Evolutionary conservation across 2,329 filamentous ascomycete genomes (phyloP), one percentile per base, ranked within the genome.

Genomic region (Ophiocordyceps polyrhachis-furcata): DNA sequence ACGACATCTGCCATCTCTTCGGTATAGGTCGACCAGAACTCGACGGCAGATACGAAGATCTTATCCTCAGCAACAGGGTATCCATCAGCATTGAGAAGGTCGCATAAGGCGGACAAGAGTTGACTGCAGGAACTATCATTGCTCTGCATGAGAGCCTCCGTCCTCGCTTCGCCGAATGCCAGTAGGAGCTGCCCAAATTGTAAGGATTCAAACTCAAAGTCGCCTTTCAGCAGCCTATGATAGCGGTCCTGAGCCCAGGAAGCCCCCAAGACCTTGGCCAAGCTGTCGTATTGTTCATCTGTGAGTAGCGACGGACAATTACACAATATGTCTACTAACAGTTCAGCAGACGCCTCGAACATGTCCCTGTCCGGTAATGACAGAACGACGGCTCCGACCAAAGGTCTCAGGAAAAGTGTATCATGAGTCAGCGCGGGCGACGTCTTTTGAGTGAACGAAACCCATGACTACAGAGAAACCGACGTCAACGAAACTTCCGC

Each of bases 11-110:
- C 73, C 65, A 78, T 68, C 13, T 74, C 73, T 59, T 87, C 83
- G 6, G 83, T 74, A 56, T 80, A 86, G 1, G 75, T 79, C 17
- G 75, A 80, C 84, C 85, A 91, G 56, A 91, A 89, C 53, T 91
- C 83, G 14, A 89, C 69, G 1, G 79, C 75, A 1, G 77, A 74
- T 1, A 83, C 73, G 45, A 85, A 87, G 12, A 87, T 75, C 49
- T 76, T 78, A 53, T 91, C 82, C 45, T 89, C 83, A 4, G 73
- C 73, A 1, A 79, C 77, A 1, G 81, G 74, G 52, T 76, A 72
- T 2, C 83, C 83, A 13, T 76, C 67, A 13, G 77, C 73, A 19
- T 70, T 70, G 21, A 88, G 65, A 5, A 91, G 68, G 4, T 76
- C 74, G 48, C 73, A 75, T n/a, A 84, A 65, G 31, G 68, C 71